Percentiles rank a stretch among this genome's conserved stretches.
Conservation (phyloP, 2,329 filamentous ascomycete species). For the Pseudocercospora vitis region DNA sequence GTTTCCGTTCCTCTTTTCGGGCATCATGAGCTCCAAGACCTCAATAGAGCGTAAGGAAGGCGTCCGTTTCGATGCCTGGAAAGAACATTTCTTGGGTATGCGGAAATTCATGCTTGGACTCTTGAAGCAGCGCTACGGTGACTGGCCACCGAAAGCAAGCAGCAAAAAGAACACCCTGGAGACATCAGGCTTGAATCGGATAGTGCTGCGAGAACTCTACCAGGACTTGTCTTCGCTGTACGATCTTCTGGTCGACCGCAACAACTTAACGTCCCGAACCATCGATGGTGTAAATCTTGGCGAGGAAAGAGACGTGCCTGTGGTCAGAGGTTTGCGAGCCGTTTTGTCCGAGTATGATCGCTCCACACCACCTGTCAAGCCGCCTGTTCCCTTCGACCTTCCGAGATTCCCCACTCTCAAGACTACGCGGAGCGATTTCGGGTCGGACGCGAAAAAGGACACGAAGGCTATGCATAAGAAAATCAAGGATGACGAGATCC, state of each 20-base stretch:
- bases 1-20: constrained; percentile 85
- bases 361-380: constrained; percentile 83
- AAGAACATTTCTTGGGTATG: constrained; percentile 69
- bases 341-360: constrained; percentile 86
- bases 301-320: constrained; percentile 56
- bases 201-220: constrained; percentile 80
- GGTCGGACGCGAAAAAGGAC: constrained; percentile 71
- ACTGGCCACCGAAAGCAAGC: constrained; percentile 86
- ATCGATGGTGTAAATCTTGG: constrained; percentile 65
- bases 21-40: constrained; percentile 80
- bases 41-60: constrained; percentile 68
- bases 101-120: constrained; percentile 70
- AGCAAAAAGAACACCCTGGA: constrained; percentile 90
- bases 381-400: constrained; percentile 86
- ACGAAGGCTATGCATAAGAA: constrained; percentile 68
- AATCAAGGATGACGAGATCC: constrained; percentile 75
- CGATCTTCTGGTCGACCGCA: constrained; percentile 81
- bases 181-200: constrained; percentile 80
- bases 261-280: constrained; percentile 73
- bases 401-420: constrained; percentile 73
- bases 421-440: constrained; percentile 64
- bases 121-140: constrained; percentile 67
- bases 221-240: constrained; percentile 83
- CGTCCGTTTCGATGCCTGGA: constrained; percentile 87
- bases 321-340: constrained; percentile 69